Base-by-base conservation (phyloP, 169 alveolate species). In the Theileria sp. region DNA sequence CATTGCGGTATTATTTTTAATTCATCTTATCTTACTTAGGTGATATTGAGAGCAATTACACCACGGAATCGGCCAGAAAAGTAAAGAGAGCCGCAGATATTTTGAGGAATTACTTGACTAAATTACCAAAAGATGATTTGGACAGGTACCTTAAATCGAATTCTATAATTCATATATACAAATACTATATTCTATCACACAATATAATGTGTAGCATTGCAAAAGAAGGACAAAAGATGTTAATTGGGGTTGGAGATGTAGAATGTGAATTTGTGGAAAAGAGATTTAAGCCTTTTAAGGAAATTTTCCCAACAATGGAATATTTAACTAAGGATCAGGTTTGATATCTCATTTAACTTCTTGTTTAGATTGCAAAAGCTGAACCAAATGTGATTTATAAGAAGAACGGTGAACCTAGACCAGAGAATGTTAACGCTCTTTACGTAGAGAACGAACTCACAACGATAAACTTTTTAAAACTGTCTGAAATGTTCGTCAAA, bases 31-130 rank as follows among this genome's bases (percentile, higher is more conserved):
- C 9, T 34, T 5, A 51, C 49, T 1, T 8, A 85, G 94, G 96
- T 0, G 96, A 93, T 71, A 93, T 93, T 49, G 96, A 93, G 87
- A 93, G 95, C 65, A 93, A 93, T 79, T 93, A 93, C 77, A 87
- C 95, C 13, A 44, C 86, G 19, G 95, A 88, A 71, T 86, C 93
- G 21, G 96, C 96, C 8, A 79, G 62, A 66, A 86, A 75, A 69
- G 95, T 93, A 67, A 93, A 92, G 74, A 81, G 94, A n/a, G 87
- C 91, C 67, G 96, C 96, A 21, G 92, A 93, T 73, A 58, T 93
- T 92, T 89, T 93, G 50, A 71, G 96, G n/a, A 93, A 93, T 87
- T 93, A 72, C 74, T 80, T 93, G 28, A 79, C 93, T 34, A 87
- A 92, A 73, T 76, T 93, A 66, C 94, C 94, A 19, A 80, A 82